phyloP scores from a whole-genome alignment of 257 asterid species.

The Asclepias syriaca region DNA sequence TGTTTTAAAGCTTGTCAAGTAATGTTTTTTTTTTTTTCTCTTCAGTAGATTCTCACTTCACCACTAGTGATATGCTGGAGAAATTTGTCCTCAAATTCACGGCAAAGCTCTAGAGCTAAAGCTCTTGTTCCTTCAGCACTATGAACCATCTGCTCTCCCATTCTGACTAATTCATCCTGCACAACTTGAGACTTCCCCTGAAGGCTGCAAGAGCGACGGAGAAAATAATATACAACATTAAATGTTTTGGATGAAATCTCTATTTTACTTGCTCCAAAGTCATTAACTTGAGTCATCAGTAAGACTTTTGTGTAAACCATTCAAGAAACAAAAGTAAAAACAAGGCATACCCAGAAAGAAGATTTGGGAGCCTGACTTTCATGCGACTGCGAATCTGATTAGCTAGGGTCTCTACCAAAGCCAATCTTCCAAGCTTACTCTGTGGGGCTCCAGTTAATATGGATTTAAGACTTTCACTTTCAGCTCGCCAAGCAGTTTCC shows the following conservation, averaged over 20 bases:
- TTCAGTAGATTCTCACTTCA: conserved; percentile 45
- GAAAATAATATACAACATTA: conserved; percentile 2
- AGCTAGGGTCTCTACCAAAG: conserved; percentile 89
- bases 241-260: neutral
- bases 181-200: conserved; percentile 95
- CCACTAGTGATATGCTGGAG: conserved; percentile 91
- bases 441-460: conserved; percentile 84
- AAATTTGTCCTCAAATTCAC: conserved; percentile 99
- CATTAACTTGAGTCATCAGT: neutral
- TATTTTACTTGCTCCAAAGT: neutral
- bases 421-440: conserved; percentile 92
- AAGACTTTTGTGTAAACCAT: neutral
- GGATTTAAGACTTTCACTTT: conserved; percentile 85
- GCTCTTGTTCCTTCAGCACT: conserved; percentile 96
- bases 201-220: conserved; percentile 52
- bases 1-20: neutral
- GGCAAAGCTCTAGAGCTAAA: conserved; percentile 95
- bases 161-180: conserved; percentile 87
- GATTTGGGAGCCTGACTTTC: conserved; percentile 89
- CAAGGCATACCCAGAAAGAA: conserved; percentile 69
- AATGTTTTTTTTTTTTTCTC: neutral
- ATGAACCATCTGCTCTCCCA: conserved; percentile 90
- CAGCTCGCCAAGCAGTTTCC: conserved; percentile 97
- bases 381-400: conserved; percentile 85
- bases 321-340: neutral